Evolutionary conservation across 495 filamentous ascomycete genomes (phyloP), one percentile per base, ranked within the genome.

Genomic region (Aspergillus nanangensis): DNA sequence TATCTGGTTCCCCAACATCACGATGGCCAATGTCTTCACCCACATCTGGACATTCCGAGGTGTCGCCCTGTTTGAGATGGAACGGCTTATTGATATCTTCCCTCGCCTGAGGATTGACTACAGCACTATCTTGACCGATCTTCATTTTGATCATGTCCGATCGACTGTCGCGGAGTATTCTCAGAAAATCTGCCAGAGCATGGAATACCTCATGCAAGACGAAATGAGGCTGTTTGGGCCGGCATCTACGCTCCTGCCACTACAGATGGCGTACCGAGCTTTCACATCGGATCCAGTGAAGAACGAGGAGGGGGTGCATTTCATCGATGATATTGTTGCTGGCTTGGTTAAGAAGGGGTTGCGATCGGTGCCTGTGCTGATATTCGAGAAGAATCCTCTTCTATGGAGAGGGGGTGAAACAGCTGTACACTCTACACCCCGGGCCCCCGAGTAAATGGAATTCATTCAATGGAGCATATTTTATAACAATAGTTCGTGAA

Each of bases 211-310:
- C 9, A 37, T 71, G 38, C 64, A 65, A 41, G 65, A 65, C 9
- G 58, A 64, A 41, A 69, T 72, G 65, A 66, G 52, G 35, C 45
- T 72, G 11, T 72, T 67, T 44, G 66, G 69, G 2, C 62, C 64
- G 13, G 57, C 60, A n/a, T 71, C 67, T 1, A 48, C 62, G 0
- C 37, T 61, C 0, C 50, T 71, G 3, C 66, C 67, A 1, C 43
- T 53, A 4, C 29, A 39, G 21, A 32, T 45, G 3, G 56, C 52
- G 11, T 29, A 29, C 25, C 25, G 11, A n/a, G n/a, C n/a, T n/a
- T n/a, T n/a, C n/a, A n/a, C n/a, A n/a, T n/a, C n/a, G n/a, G n/a
- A n/a, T n/a, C n/a, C n/a, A n/a, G n/a, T n/a, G n/a, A n/a, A n/a
- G n/a, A n/a, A n/a, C n/a, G n/a, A n/a, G n/a, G n/a, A n/a, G n/a